These are phyloP conservation scores for Pholiota conissans DNA, from an alignment of 768 basidiomycete genomes.

Conservation along the genomic window DNA sequence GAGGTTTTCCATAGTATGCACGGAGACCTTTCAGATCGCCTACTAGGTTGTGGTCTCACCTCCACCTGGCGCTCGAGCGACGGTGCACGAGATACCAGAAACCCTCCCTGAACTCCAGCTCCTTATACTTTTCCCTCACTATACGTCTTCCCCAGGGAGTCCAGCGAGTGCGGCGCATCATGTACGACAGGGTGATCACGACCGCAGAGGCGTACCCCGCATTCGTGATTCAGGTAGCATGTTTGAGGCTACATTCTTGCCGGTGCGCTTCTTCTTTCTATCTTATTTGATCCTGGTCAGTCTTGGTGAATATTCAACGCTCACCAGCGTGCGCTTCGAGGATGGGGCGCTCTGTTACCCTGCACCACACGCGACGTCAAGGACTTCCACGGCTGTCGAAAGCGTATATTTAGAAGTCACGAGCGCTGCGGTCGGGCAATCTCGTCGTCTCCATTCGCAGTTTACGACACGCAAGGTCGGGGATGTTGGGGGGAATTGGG, in stretches of 20 bases:
- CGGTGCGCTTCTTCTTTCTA: background rate
- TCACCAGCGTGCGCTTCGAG: too few species aligned
- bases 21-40: too few species aligned
- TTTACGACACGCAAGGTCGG: background rate
- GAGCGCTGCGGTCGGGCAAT: background rate
- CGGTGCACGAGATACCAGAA: too few species aligned
- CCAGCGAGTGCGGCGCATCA: background rate
- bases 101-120: too few species aligned
- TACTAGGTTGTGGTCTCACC: too few species aligned
- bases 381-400: constrained; percentile 1
- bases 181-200: background rate
- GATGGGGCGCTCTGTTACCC: background rate
- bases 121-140: too few species aligned
- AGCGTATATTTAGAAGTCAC: background rate
- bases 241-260: background rate
- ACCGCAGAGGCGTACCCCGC: background rate
- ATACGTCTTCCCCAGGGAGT: too few species aligned
- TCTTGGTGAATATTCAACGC: too few species aligned
- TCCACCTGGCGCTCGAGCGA: too few species aligned
- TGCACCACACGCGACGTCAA: background rate
- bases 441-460: background rate
- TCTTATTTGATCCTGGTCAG: background rate
- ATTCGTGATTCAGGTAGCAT: background rate
- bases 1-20: too few species aligned
- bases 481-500: background rate